Evolutionary conservation across 1,284 basidiomycete species (phyloP).

Genomic region (Ceratobasidium sp.): DNA sequence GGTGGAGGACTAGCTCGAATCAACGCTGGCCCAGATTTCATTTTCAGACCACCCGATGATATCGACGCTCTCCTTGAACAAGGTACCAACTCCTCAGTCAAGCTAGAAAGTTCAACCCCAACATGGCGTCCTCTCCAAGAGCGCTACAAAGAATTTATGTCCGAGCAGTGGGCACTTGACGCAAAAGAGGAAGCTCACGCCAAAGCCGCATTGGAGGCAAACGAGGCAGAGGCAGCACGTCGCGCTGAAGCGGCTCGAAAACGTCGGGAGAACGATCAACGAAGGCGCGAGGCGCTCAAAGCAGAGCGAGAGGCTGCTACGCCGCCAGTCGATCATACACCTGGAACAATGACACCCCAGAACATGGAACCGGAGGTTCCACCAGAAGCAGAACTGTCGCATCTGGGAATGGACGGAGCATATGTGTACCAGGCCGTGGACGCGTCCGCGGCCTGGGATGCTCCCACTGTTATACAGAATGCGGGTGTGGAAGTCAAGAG

Average conservation of each 20-base stretch:
- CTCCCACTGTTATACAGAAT: not conserved
- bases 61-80: constrained; percentile 67
- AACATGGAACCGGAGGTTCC: constrained; percentile 18
- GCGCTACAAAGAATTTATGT: constrained; percentile 81
- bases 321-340: constrained; percentile 27
- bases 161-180: constrained; percentile 80
- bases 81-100: constrained; percentile 51
- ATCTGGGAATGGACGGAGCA: constrained; percentile 34
- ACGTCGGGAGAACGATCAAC: constrained; percentile 28
- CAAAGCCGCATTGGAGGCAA: constrained; percentile 53
- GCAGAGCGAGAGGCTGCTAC: constrained; percentile 28
- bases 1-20: constrained; percentile 87
- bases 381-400: constrained; percentile 22
- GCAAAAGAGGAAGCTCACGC: constrained; percentile 74
- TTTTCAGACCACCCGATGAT: constrained; percentile 79
- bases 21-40: constrained; percentile 90
- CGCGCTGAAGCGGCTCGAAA: constrained; percentile 19
- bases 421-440: constrained; percentile 39
- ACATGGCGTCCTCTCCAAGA: constrained; percentile 83
- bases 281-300: constrained; percentile 27
- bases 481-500: constrained; percentile 23
- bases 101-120: constrained; percentile 44
- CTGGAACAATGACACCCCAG: constrained; percentile 32
- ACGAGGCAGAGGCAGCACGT: constrained; percentile 27
- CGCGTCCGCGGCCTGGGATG: constrained; percentile 35